These are phyloP conservation scores for Trichoderma sp. DNA, from an alignment of 2,329 filamentous ascomycete species.

Conservation along the genomic window DNA sequence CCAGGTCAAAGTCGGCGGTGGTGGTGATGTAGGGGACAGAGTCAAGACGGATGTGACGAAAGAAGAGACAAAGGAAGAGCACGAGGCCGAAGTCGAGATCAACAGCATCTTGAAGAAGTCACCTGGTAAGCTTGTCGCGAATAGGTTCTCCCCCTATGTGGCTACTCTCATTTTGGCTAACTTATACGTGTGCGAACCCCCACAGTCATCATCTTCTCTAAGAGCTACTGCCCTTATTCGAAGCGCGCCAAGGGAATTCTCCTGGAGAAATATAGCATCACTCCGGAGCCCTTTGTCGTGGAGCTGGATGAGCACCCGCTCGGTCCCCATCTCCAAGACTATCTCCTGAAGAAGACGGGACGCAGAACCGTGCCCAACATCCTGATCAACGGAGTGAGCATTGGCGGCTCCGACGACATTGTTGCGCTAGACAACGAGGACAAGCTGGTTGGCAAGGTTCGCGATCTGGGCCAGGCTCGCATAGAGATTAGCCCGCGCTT, in stretches of 20 bases:
- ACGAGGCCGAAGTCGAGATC: slow-evolving; percentile 67
- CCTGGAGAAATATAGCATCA: slow-evolving; percentile 79
- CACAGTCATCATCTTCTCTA: slow-evolving; percentile 91
- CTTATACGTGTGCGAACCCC: neutral
- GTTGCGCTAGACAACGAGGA: slow-evolving; percentile 65
- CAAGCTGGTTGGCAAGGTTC: slow-evolving; percentile 68
- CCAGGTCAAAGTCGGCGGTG: slow-evolving; percentile 42
- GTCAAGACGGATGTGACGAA: slow-evolving; percentile 50
- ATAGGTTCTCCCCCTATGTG: neutral
- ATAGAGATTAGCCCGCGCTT: slow-evolving; percentile 51
- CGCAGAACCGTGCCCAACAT: slow-evolving; percentile 89
- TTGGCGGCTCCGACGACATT: slow-evolving; percentile 88
- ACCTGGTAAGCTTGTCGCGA: slow-evolving; percentile 61
- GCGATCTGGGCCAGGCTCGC: slow-evolving; percentile 69
- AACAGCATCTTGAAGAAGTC: slow-evolving; percentile 78
- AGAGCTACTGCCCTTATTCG: slow-evolving; percentile 86
- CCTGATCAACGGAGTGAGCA: slow-evolving; percentile 80
- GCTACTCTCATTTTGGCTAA: neutral
- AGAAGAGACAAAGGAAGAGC: slow-evolving; percentile 56
- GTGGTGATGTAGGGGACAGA: slow-evolving; percentile 64
- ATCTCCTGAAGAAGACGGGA: slow-evolving; percentile 70
- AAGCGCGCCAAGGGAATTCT: slow-evolving; percentile 82
- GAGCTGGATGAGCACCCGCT: slow-evolving; percentile 83
- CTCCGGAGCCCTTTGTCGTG: slow-evolving; percentile 79
- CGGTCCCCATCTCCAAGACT: slow-evolving; percentile 69